These are phyloP conservation scores for Persicaria tinctoria DNA, from an alignment of 148 eudicot species.

Conservation along the genomic window DNA sequence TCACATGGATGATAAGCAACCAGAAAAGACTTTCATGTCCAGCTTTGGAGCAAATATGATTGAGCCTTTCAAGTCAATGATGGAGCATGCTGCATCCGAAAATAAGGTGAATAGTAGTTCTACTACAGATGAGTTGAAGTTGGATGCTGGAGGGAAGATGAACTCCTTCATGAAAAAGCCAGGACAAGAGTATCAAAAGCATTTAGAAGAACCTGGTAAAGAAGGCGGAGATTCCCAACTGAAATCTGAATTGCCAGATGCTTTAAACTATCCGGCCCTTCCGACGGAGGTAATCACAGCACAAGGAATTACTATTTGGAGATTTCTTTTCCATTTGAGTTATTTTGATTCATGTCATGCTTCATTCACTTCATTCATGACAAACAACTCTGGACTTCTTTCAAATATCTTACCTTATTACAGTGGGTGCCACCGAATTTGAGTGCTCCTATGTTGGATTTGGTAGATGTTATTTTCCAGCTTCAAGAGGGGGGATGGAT, in stretches of 20 bases:
- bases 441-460: conserved; percentile 73
- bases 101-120: conserved; percentile 34
- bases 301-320: neutral
- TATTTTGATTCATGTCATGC: conserved; percentile 8
- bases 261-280: conserved; percentile 48
- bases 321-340: neutral
- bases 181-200: conserved; percentile 28
- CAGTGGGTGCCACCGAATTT: conserved; percentile 96
- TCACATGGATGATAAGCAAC: conserved; percentile 26
- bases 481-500: conserved; percentile 99
- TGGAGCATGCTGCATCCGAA: conserved; percentile 31
- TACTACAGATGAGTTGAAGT: conserved; percentile 31
- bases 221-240: conserved; percentile 24
- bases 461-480: conserved; percentile 95
- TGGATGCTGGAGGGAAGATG: conserved; percentile 24
- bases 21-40: conserved; percentile 31
- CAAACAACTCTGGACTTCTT: neutral
- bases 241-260: conserved; percentile 35
- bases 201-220: conserved; percentile 31
- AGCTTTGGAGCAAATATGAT: conserved; percentile 22
- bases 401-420: conserved; percentile 20
- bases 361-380: neutral
- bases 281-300: conserved; percentile 60
- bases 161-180: conserved; percentile 32
- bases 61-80: conserved; percentile 35